phyloP scores from a whole-genome alignment of 768 basidiomycete species.

The Antrodiella citrinella region DNA sequence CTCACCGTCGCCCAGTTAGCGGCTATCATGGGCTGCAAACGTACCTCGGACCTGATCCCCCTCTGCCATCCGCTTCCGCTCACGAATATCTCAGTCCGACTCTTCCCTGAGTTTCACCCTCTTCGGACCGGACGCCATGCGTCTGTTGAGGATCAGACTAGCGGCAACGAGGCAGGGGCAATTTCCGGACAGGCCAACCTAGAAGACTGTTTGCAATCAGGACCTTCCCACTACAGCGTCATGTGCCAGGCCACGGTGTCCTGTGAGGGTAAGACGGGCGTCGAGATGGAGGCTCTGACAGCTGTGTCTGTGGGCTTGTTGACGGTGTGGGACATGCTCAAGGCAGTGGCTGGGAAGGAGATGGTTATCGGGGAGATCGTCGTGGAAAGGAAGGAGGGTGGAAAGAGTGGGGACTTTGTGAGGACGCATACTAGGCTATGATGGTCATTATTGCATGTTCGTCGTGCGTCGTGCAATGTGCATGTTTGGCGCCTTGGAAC shows the following conservation, averaged over 20 bases:
- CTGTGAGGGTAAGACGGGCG: conserved; percentile 76
- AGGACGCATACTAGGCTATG: conserved; percentile 17
- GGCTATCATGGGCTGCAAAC: conserved; percentile 82
- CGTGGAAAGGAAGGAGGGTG: conserved; percentile 64
- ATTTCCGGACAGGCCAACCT: conserved; percentile 1
- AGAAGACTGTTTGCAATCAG: not conserved
- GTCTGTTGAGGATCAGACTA: not conserved
- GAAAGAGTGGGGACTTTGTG: conserved; percentile 64
- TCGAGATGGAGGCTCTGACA: conserved; percentile 93
- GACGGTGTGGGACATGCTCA: conserved; percentile 92
- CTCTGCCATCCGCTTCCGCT: conserved; percentile 81
- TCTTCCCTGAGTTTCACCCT: conserved; percentile 37
- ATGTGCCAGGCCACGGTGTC: conserved; percentile 60
- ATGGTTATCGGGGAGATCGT: conserved; percentile 71
- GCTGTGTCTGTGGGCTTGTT: conserved; percentile 70
- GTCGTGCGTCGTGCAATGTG: too few species aligned
- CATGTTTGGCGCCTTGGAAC: too few species aligned
- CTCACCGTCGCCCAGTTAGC: conserved; percentile 76
- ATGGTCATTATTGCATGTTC: too few species aligned
- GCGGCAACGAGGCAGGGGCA: not conserved
- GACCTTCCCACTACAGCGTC: conserved; percentile 36
- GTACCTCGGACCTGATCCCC: conserved; percentile 76
- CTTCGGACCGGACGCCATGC: conserved; percentile 13
- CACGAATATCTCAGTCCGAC: conserved; percentile 56
- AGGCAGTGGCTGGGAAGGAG: conserved; percentile 80